Evolutionary conservation across 2,329 filamentous ascomycete species (phyloP).

Genomic region (Phaeosphaeriaceae sp.): DNA sequence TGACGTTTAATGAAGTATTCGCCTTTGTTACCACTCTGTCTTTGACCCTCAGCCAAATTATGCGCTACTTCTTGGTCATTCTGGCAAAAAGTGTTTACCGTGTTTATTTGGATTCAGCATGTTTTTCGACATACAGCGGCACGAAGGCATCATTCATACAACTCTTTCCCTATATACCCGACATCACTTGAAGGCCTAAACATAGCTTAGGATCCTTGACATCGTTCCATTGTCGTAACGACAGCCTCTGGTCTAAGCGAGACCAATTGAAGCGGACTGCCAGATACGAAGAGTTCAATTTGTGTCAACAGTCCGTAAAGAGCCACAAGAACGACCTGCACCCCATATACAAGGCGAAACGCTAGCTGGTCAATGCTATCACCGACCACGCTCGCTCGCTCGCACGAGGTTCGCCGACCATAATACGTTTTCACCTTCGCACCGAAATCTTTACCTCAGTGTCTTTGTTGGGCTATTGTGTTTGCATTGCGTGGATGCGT

Average conservation of each 20-base stretch:
- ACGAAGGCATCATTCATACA: slow-evolving; percentile 27
- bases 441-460: slow-evolving; percentile 1
- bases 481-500: slow-evolving; percentile 42
- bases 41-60: slow-evolving; percentile 4
- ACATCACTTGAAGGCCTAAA: slow-evolving; percentile 29
- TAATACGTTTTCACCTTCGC: slow-evolving; percentile 5
- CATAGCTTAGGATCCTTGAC: slow-evolving; percentile 23
- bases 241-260: background rate
- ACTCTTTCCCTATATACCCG: slow-evolving; percentile 39
- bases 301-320: too few species aligned
- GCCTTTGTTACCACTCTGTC: slow-evolving; percentile 8
- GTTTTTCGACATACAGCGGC: slow-evolving; percentile 23
- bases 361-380: background rate
- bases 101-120: slow-evolving; percentile 23
- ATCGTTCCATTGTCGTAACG: slow-evolving; percentile 4
- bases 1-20: slow-evolving; percentile 39
- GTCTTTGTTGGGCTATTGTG: slow-evolving; percentile 23
- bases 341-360: slow-evolving; percentile 13
- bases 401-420: background rate
- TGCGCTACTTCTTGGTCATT: slow-evolving; percentile 18
- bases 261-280: background rate
- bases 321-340: slow-evolving; percentile 11
- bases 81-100: slow-evolving; percentile 40
- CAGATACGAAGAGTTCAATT: background rate
- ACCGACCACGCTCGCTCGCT: background rate